These are phyloP conservation scores for Metarhizium brunneum DNA, from an alignment of 2,329 filamentous ascomycete species.

Conservation along the genomic window DNA sequence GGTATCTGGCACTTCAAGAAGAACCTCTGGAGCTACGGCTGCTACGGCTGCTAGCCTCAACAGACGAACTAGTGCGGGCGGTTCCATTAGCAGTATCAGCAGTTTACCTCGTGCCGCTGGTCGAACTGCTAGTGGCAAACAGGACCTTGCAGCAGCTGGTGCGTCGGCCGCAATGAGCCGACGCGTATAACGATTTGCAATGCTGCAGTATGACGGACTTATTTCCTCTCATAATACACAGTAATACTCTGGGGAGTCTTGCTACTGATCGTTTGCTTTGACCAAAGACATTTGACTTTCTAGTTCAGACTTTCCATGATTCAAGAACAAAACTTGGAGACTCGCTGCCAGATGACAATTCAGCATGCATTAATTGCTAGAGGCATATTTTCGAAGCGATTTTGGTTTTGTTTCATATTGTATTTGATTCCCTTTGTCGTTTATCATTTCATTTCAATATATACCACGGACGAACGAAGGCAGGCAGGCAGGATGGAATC, in stretches of 20 bases:
- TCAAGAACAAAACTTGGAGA: background rate
- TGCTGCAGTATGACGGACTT: background rate
- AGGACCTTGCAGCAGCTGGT: conserved; percentile 49
- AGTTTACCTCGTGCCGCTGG: conserved; percentile 47
- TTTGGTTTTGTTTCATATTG: background rate
- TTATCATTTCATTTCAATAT: conserved; percentile 1
- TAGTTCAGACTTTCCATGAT: conserved; percentile 4
- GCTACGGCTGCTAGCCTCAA: conserved; percentile 27
- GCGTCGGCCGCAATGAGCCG: conserved; percentile 51
- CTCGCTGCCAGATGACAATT: background rate
- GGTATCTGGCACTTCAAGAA: conserved; percentile 24
- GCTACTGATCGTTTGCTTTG: background rate
- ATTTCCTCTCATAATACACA: background rate
- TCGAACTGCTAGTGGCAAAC: conserved; percentile 47
- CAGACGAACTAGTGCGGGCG: conserved; percentile 45
- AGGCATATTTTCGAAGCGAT: background rate
- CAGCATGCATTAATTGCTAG: conserved; percentile 1
- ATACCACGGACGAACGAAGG: conserved; percentile 1
- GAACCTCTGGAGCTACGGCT: conserved; percentile 35
- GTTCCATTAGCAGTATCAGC: conserved; percentile 30
- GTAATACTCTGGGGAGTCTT: background rate
- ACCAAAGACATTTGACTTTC: background rate
- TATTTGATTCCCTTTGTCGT: background rate
- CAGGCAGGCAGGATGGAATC: background rate
- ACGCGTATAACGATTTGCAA: conserved; percentile 24